Percentiles rank a stretch among this genome's conserved stretches.
Evolutionary conservation across 2,329 filamentous ascomycete genomes (phyloP).

Genomic region (Diplodia sapinea): DNA sequence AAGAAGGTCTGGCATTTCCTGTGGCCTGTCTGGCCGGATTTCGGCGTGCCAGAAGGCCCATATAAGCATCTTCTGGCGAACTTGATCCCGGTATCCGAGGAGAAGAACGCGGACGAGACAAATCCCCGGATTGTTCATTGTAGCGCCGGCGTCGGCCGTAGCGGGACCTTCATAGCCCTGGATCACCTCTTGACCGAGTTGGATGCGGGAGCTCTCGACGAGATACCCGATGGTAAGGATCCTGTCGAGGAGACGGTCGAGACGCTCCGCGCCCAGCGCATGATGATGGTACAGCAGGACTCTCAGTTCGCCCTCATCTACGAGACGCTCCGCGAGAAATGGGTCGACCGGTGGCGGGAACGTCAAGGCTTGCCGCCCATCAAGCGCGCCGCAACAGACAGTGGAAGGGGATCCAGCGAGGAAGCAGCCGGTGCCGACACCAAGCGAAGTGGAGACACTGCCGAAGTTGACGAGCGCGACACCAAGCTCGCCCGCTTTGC

Average conservation of each 20-base stretch:
- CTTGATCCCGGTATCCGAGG: constrained; percentile 70
- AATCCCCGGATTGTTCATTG: constrained; percentile 70
- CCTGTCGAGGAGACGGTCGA: constrained; percentile 81
- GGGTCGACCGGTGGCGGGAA: constrained; percentile 61
- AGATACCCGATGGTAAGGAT: constrained; percentile 60
- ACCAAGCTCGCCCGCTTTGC: constrained; percentile 10
- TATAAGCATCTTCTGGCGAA: constrained; percentile 72
- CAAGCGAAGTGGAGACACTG: constrained; percentile 3
- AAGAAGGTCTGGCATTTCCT: constrained; percentile 82
- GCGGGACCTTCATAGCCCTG: constrained; percentile 94
- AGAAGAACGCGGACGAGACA: constrained; percentile 46
- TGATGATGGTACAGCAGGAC: constrained; percentile 94
- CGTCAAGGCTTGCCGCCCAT: constrained; percentile 20
- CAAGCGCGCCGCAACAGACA: neutral
- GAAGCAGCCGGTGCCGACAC: constrained; percentile 3
- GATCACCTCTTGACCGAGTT: constrained; percentile 88
- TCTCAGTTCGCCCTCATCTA: constrained; percentile 88
- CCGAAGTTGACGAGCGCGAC: constrained; percentile 15
- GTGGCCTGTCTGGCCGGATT: constrained; percentile 90
- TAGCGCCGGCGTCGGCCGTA: constrained; percentile 91
- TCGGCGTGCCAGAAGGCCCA: constrained; percentile 74
- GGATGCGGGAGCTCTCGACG: constrained; percentile 70
- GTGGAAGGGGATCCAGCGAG: neutral
- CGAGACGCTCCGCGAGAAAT: constrained; percentile 77
- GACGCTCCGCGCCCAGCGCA: constrained; percentile 79